Conservation (phyloP, 1,284 basidiomycete genomes). For the Trametes sp. region DNA sequence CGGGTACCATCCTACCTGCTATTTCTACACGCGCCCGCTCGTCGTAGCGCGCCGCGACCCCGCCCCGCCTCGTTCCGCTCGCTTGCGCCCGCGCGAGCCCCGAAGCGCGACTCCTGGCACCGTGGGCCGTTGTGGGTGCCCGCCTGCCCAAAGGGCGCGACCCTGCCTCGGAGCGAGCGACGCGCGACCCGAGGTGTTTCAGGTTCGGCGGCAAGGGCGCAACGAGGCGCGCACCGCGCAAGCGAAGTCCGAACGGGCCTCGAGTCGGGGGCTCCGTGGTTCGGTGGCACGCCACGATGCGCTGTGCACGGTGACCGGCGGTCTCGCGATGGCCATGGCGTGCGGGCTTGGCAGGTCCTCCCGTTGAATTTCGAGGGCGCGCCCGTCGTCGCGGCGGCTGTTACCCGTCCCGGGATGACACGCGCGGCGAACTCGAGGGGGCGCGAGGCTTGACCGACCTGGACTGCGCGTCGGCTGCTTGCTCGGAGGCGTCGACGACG, state of each 20-base stretch:
- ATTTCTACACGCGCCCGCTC: not conserved
- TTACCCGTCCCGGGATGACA: not conserved
- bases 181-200: not conserved
- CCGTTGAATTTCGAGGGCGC: too few relatives aligned
- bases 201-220: too few relatives aligned
- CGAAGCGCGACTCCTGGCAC: slow-evolving; percentile 9
- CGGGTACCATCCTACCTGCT: not conserved
- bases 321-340: not conserved
- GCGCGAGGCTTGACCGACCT: slow-evolving; percentile 5
- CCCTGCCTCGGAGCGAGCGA: too few relatives aligned
- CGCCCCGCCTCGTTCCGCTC: not conserved
- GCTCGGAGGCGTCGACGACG: too few relatives aligned
- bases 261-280: too few relatives aligned
- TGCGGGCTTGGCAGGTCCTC: slow-evolving; percentile 9
- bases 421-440: not conserved
- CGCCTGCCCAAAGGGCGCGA: not conserved
- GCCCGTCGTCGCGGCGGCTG: not conserved
- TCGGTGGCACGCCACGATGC: too few relatives aligned
- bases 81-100: too few relatives aligned
- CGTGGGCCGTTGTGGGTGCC: slow-evolving; percentile 11
- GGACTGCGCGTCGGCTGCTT: too few relatives aligned
- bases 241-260: too few relatives aligned
- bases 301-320: too few relatives aligned
- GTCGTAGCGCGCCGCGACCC: not conserved
- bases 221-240: not conserved